Base-by-base conservation (phyloP, 2,329 filamentous ascomycete species). In the Trichoderma atrobrunneum region DNA sequence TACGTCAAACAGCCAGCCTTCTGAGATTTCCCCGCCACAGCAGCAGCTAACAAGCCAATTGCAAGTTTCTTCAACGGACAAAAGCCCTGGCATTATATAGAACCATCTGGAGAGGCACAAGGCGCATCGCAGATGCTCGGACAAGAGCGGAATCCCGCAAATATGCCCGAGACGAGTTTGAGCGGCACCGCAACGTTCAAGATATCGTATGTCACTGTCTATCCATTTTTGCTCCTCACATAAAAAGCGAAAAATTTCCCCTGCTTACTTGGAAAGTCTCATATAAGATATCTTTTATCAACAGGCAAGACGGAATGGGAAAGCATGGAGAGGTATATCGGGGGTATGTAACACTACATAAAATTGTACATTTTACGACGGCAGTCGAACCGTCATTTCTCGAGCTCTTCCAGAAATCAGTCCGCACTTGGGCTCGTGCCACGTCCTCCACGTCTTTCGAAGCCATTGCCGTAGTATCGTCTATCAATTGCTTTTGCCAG, bases 241-340 rank as follows among this genome's bases (percentile, higher is more conserved):
- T n/a, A n/a, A n/a, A n/a, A n/a, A n/a, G n/a, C n/a, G n/a, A n/a
- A n/a, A n/a, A n/a, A n/a, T n/a, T n/a, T n/a, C n/a, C n/a, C n/a
- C 21, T 56, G 18, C 69, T 64, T 28, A 66, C 34, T 34, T 36
- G 12, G 7, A 34, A 32, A 89, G 88, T 80, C 81, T 74, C 89
- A 91, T 76, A 88, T 91, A 74, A 85, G 87, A 72, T 91, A 91
- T 78, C 84, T 91, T 48, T 79, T 91, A 72, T 90, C 89, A 11
- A 90, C 87, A 4, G 89, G 89, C 68, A 91, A 89, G 81, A 89
- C 88, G 30, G 87, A 91, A 77, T 91, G 89, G 89, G 87, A 91
- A 76, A 84, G 79, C 68, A 90, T 90, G 86, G 88, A 83, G 80
- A 79, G 81, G 75, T 83, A 83, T 78, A 80, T 83, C 75, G 78